Evolutionary conservation across 2,329 filamentous ascomycete genomes (phyloP).

Genomic region (Fusarium sp.): DNA sequence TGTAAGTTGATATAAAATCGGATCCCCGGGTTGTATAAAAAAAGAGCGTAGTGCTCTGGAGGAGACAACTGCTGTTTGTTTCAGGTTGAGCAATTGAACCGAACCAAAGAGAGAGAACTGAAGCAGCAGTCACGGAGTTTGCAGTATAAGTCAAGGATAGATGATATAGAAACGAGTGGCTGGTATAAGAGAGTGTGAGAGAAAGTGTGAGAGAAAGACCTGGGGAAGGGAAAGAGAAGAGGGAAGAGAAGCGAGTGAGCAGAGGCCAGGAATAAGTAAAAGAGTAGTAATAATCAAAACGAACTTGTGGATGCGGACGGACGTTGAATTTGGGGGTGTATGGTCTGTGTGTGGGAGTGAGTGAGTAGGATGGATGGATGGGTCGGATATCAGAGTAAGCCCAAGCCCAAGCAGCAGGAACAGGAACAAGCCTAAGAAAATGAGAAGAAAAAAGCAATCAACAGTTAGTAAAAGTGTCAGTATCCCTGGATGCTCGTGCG

Average conservation of each 20-base stretch:
- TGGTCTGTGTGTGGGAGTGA: slow-evolving; percentile 31
- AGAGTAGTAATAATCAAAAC: slow-evolving; percentile 43
- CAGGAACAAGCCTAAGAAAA: neutral
- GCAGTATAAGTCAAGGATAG: slow-evolving; percentile 22
- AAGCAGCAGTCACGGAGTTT: slow-evolving; percentile 25
- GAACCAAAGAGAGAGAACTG: slow-evolving; percentile 1
- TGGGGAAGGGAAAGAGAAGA: slow-evolving; percentile 28
- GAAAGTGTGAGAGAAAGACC: slow-evolving; percentile 23
- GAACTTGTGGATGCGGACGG: slow-evolving; percentile 41
- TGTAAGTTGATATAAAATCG: slow-evolving; percentile 30
- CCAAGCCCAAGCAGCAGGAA: slow-evolving; percentile 29
- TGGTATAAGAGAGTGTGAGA: neutral
- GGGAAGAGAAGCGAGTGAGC: slow-evolving; percentile 19
- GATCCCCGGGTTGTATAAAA: neutral
- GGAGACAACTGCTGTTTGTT: slow-evolving; percentile 12
- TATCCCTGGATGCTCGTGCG: slow-evolving; percentile 22
- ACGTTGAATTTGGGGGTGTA: slow-evolving; percentile 5
- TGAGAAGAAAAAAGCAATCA: slow-evolving; percentile 37
- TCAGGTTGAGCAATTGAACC: slow-evolving; percentile 33
- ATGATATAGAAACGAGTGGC: slow-evolving; percentile 33
- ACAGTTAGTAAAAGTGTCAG: neutral
- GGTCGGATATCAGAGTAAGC: slow-evolving; percentile 14
- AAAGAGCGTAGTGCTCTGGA: slow-evolving; percentile 42
- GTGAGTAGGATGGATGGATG: neutral
- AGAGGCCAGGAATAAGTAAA: slow-evolving; percentile 39